phyloP scores from a whole-genome alignment of 305 asterid species.

The Solanum hybrid region DNA sequence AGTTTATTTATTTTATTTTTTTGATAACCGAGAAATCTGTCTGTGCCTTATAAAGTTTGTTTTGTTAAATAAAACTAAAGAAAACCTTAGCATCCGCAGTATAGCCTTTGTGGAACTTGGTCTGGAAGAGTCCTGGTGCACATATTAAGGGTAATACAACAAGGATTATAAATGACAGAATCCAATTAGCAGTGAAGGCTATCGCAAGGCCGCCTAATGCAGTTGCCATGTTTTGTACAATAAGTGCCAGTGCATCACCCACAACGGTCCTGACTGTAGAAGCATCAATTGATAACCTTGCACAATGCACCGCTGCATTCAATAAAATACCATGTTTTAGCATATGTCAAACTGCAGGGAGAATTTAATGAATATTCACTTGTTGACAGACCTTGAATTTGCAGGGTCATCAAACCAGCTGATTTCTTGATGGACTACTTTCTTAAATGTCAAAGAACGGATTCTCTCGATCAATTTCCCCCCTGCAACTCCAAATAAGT shows the following conservation, averaged over 20 bases:
- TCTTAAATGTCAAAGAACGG: slow-evolving; percentile 15
- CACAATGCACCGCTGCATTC: slow-evolving; percentile 70
- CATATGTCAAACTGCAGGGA: background rate
- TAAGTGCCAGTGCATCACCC: slow-evolving; percentile 69
- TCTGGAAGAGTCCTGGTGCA: slow-evolving; percentile 60
- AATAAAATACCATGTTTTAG: background rate
- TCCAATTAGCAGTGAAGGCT: slow-evolving; percentile 67
- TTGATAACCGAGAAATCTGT: too few species aligned
- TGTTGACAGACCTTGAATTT: slow-evolving; percentile 29
- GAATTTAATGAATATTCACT: background rate
- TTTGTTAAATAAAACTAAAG: background rate
- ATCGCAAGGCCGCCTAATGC: slow-evolving; percentile 46
- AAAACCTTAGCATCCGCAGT: slow-evolving; percentile 63
- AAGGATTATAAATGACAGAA: slow-evolving; percentile 45
- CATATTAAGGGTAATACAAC: slow-evolving; percentile 45
- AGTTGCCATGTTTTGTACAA: slow-evolving; percentile 59
- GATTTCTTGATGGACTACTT: slow-evolving; percentile 18
- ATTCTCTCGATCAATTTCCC: slow-evolving; percentile 16
- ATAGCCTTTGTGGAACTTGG: slow-evolving; percentile 43
- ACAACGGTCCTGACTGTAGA: slow-evolving; percentile 52
- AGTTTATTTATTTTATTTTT: too few species aligned
- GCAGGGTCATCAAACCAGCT: slow-evolving; percentile 27
- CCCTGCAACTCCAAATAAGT: slow-evolving; percentile 24
- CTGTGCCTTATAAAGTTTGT: background rate
- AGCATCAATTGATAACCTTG: slow-evolving; percentile 72